Base-by-base conservation (phyloP, 257 asterid genomes). In the Linaria vulgaris region DNA sequence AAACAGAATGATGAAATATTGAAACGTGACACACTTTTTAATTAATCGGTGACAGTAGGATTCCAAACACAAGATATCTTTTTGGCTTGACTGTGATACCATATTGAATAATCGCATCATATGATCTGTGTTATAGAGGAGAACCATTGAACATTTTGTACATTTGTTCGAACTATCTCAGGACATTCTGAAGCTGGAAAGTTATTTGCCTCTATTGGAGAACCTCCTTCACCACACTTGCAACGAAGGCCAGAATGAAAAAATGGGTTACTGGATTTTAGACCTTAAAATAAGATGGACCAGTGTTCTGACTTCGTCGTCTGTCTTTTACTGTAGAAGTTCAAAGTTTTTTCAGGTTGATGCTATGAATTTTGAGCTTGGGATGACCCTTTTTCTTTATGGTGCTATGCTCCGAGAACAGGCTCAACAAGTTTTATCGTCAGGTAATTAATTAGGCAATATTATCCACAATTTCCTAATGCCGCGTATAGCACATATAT, bases 141-240 rank as follows among this genome's bases (percentile, higher is more conserved):
- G 17, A 43, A 43, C 3, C 14, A 12, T 43, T 10, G 0, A 43
- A 43, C 14, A 9, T 43, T 6, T 43, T 43, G 12, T 43, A 34
- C 53, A 24, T 45, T 51, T 57, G 56, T 64, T 64, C 50, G n/a
- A 61, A 64, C 51, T 60, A 27, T 49, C 43, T 9, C 75, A 86
- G 95, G 86, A 79, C 60, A 75, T 85, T 59, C 87, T 79, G 64
- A 85, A 81, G 76, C 44, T 88, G 83, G 96, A 88, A 74, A 48
- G 27, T 16, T 88, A 85, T 67, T 74, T 88, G 69, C 88, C 94
- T 51, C 37, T 83, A 27, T 57, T 88, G 51, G 87, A 75, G 64
- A 85, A 80, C 80, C 73, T 87, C 16, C 68, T 77, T 46, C 66
- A 41, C 23, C 79, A 77, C 67, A 60, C 78, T 57, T 31, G 56